Evolutionary conservation across 306 rosid species (phyloP).

Genomic region (Mimosa bimucronata): DNA sequence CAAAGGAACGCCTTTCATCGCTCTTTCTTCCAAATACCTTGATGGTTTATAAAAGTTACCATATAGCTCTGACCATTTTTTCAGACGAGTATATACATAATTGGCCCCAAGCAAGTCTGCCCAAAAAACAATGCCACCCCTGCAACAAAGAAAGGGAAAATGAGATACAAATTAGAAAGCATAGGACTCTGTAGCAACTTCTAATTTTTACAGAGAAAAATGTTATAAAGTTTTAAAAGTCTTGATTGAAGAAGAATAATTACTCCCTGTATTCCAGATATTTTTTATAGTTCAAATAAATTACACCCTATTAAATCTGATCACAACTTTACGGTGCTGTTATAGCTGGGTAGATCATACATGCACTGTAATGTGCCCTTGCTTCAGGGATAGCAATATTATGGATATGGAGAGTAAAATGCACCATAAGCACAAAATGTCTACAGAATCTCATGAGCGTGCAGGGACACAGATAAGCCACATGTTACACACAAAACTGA

Average conservation of each 20-base stretch:
- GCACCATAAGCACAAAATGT: neutral
- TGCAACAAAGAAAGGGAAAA: conserved; percentile 38
- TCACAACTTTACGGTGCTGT: neutral
- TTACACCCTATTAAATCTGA: neutral
- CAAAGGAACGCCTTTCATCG: conserved; percentile 75
- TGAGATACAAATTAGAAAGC: conserved; percentile 27
- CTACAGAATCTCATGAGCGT: neutral
- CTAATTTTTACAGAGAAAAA: conserved; percentile 26
- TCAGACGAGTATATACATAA: conserved; percentile 72
- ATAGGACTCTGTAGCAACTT: neutral
- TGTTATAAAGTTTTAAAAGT: neutral
- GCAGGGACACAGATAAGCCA: neutral
- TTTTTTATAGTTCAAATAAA: conserved; percentile 7
- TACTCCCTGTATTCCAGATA: neutral
- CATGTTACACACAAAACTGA: neutral
- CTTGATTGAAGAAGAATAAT: conserved; percentile 6
- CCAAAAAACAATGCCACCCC: conserved; percentile 96
- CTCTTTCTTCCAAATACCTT: conserved; percentile 91
- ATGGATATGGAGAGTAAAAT: neutral
- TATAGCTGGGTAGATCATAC: neutral
- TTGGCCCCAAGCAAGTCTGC: conserved; percentile 85
- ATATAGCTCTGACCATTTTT: conserved; percentile 76
- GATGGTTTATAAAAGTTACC: conserved; percentile 90
- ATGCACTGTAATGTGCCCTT: neutral
- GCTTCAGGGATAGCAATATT: neutral